phyloP scores from a whole-genome alignment of 139 green algal species.

The Picochlorum sp. region DNA sequence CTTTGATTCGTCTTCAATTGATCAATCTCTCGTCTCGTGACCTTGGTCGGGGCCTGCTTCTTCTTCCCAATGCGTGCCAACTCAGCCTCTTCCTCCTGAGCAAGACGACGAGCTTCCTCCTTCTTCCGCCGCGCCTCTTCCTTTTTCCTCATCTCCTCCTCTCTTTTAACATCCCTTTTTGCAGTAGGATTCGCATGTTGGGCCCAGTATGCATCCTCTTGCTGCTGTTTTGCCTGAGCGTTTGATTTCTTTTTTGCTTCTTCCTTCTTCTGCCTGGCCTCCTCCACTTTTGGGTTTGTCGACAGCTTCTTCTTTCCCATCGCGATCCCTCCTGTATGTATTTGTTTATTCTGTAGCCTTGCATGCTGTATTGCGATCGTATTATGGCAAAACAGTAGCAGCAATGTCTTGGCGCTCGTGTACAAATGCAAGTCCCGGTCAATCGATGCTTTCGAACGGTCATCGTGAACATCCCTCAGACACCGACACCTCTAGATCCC shows the following conservation, averaged over 20 bases:
- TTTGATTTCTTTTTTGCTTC: slow-evolving; percentile 26
- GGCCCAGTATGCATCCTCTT: slow-evolving; percentile 43
- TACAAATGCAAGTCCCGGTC: no score
- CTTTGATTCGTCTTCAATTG: not conserved
- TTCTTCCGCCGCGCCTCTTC: slow-evolving; percentile 42
- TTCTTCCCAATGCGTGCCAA: slow-evolving; percentile 31
- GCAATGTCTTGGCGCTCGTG: no score
- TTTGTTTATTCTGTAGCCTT: no score
- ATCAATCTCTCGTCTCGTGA: slow-evolving; percentile 10
- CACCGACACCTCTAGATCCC: no score
- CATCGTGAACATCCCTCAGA: no score
- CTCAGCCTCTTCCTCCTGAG: slow-evolving; percentile 50
- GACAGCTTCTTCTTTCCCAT: slow-evolving; percentile 15
- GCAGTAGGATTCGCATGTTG: slow-evolving; percentile 41
- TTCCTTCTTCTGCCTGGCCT: slow-evolving; percentile 31
- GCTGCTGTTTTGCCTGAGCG: slow-evolving; percentile 22
- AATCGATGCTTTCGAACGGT: no score
- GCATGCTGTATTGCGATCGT: no score
- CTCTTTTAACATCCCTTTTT: slow-evolving; percentile 43
- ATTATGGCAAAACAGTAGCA: no score
- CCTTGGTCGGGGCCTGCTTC: slow-evolving; percentile 29
- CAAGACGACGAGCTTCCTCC: slow-evolving; percentile 49
- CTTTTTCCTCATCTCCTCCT: slow-evolving; percentile 48
- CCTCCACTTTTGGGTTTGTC: slow-evolving; percentile 31
- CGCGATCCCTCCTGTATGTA: no score